phyloP scores from a whole-genome alignment of 768 basidiomycete genomes.

The Calocera cornea region DNA sequence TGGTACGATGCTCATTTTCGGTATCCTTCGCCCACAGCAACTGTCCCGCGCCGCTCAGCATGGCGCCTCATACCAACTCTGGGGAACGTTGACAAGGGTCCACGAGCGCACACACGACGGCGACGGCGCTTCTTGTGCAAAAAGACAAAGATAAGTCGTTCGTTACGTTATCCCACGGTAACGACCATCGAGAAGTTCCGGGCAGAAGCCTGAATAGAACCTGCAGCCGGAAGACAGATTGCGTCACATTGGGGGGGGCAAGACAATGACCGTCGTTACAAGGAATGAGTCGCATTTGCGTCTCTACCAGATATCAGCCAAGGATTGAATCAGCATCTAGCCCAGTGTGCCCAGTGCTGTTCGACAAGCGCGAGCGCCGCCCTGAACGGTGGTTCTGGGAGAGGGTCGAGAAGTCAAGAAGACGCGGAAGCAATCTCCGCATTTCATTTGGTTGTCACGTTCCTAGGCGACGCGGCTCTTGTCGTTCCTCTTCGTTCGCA shows the following conservation, averaged over 20 bases:
- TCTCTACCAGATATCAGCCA: not conserved
- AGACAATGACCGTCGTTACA: not conserved
- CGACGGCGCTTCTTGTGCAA: not conserved
- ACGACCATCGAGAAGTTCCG: not conserved
- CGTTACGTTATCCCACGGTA: not conserved
- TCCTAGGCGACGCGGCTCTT: not conserved
- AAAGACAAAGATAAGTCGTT: not conserved
- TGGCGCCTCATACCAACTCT: not conserved
- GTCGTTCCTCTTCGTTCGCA: not conserved
- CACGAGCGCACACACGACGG: not conserved
- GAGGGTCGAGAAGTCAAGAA: not conserved
- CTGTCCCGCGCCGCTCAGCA: not conserved
- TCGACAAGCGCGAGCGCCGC: not conserved
- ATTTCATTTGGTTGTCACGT: not conserved
- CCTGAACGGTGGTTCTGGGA: not conserved
- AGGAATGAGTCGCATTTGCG: not conserved
- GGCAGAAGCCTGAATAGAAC: not conserved
- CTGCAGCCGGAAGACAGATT: not conserved
- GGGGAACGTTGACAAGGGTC: slow-evolving; percentile 5
- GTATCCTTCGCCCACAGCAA: not conserved
- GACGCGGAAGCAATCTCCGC: not conserved
- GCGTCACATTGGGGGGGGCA: not conserved
- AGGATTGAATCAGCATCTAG: no score
- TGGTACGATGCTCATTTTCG: not conserved
- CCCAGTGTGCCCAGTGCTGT: no score